Percentiles rank a stretch among this genome's conserved stretches.
These are phyloP conservation scores for Xylariomycetidae sp. DNA, from an alignment of 2,329 filamentous ascomycete species.

Conservation along the genomic window DNA sequence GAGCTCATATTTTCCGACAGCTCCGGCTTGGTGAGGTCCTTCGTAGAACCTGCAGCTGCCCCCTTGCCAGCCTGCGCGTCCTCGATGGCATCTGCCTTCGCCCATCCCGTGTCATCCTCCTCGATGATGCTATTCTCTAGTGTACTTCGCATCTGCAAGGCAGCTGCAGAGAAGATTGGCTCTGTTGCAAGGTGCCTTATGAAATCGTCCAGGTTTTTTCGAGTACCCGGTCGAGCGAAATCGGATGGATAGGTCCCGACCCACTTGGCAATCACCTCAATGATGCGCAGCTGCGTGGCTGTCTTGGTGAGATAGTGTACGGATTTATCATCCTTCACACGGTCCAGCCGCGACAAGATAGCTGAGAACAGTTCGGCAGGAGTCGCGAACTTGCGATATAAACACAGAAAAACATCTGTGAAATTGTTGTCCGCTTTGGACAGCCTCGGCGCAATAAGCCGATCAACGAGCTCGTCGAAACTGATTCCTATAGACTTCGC, in stretches of 20 bases:
- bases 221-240: conserved; percentile 74
- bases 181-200: conserved; percentile 67
- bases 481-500: conserved; percentile 46
- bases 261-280: conserved; percentile 84
- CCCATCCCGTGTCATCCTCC: conserved; percentile 92
- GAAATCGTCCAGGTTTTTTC: conserved; percentile 67
- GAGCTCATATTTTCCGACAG: conserved; percentile 41
- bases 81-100: conserved; percentile 63
- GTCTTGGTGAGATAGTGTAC: conserved; percentile 70
- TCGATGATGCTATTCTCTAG: conserved; percentile 67
- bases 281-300: conserved; percentile 73
- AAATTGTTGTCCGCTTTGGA: conserved; percentile 89
- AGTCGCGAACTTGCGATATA: conserved; percentile 90
- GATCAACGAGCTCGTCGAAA: conserved; percentile 74
- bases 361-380: conserved; percentile 72
- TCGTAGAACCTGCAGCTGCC: conserved; percentile 7
- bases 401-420: conserved; percentile 77
- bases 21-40: conserved; percentile 31
- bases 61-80: conserved; percentile 18
- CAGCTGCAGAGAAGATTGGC: conserved; percentile 76
- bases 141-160: conserved; percentile 76
- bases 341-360: conserved; percentile 71
- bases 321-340: conserved; percentile 58
- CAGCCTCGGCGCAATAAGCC: conserved; percentile 75
- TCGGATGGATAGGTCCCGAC: conserved; percentile 86